Evolutionary conservation across 768 basidiomycete species (phyloP), one percentile per base, ranked within the genome.

Genomic region (Rhodosporidiobolus sp.): DNA sequence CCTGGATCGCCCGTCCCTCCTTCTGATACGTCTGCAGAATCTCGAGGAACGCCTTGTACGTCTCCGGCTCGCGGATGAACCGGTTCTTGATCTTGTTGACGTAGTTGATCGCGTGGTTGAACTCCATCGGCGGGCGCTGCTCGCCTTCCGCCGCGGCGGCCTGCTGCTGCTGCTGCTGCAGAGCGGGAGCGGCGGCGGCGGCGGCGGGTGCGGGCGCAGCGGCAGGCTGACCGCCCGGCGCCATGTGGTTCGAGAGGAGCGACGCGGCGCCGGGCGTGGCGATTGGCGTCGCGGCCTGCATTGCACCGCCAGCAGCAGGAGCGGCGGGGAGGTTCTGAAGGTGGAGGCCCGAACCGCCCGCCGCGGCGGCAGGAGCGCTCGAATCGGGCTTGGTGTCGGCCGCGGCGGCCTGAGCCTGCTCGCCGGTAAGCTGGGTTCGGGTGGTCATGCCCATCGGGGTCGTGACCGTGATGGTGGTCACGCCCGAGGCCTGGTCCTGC

Each of bases 1-100:
- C 85, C 56, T 84, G 83, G 49, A 85, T 85, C 28, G 81, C 77
- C 58, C 87, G 80, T 69, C 88, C 86, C 75, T 94, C 83, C 64
- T 82, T 81, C 74, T 84, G 83, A 67, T 84, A 84, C 32, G 82
- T 83, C 79, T 83, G 83, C 61, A 83, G 70, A 63, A 83, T 83
- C 79, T 83, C 83, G 63, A 84, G 72, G 78, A 84, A 84, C 76
- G 83, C 81, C 76, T 83, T 83, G 80, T 83, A 83, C 45, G 90
- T 94, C 77, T 93, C 92, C n/a, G 90, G 88, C 70, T 96, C 93
- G 73, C 90, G 88, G 11, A 87, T 83, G 81, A 89, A 97, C 32
- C 93, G 88, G 20, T 88, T 88, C 83, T 97, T 97, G 84, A 98
- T 97, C 84, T 94, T 94, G 86, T 95, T 96, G 77, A 98, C 88